Conservation (phyloP, 2,329 filamentous ascomycete species). For the Trichophyton rubrum region DNA sequence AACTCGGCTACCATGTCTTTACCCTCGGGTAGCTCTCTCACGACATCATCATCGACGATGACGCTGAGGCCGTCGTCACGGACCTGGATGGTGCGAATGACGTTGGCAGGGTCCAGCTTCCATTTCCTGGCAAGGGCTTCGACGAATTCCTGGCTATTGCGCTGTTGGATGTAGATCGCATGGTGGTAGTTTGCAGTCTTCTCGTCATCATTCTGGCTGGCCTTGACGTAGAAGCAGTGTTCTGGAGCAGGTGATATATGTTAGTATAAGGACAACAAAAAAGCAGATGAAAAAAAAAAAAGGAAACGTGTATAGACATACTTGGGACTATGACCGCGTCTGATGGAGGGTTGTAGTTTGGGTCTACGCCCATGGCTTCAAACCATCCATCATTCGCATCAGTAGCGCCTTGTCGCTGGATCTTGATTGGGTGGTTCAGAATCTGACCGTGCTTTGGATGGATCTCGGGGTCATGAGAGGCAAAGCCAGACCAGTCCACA, state of each 20-base stretch:
- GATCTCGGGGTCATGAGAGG: slow-evolving; percentile 12
- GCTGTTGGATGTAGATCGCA: slow-evolving; percentile 71
- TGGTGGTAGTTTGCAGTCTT: slow-evolving; percentile 53
- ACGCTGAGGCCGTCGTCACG: slow-evolving; percentile 66
- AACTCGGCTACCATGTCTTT: slow-evolving; percentile 73
- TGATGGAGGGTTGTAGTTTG: slow-evolving; percentile 64
- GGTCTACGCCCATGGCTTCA: slow-evolving; percentile 81
- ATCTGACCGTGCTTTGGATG: slow-evolving; percentile 12
- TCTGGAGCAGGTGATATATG: slow-evolving; percentile 30
- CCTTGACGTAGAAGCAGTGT: slow-evolving; percentile 76
- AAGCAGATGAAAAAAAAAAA: background rate
- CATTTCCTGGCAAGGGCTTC: slow-evolving; percentile 65
- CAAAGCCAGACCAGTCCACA: slow-evolving; percentile 18
- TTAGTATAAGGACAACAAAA: slow-evolving; percentile 17
- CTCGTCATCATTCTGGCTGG: slow-evolving; percentile 33
- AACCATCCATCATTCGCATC: slow-evolving; percentile 63
- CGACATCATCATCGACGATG: slow-evolving; percentile 80
- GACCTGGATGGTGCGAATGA: slow-evolving; percentile 59
- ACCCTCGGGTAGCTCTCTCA: slow-evolving; percentile 71
- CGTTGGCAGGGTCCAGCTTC: slow-evolving; percentile 58
- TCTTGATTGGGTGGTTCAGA: slow-evolving; percentile 21
- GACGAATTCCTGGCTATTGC: slow-evolving; percentile 63
- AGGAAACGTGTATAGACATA: slow-evolving; percentile 25
- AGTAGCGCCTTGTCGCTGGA: slow-evolving; percentile 19
- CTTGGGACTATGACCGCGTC: slow-evolving; percentile 57